Evolutionary conservation across 768 basidiomycete genomes (phyloP).

Genomic region (Suillus subaureus): DNA sequence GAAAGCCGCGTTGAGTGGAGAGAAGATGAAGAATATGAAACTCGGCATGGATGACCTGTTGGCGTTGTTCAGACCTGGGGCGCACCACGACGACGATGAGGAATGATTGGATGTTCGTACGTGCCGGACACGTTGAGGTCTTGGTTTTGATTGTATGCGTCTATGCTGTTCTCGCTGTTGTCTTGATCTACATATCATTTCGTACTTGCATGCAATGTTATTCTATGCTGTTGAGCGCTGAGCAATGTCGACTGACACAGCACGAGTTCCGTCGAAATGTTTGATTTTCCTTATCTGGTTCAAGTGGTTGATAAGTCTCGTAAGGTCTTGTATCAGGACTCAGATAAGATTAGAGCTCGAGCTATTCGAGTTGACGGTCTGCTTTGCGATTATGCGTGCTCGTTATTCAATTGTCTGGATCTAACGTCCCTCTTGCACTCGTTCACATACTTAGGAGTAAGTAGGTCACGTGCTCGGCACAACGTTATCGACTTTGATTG

Average conservation of each 20-base stretch:
- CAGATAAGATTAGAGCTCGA: too few relatives aligned
- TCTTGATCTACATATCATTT: background rate
- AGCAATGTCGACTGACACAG: background rate
- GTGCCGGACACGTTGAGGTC: background rate
- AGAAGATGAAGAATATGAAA: constrained; percentile 83
- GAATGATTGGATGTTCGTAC: constrained; percentile 14
- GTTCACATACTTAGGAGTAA: background rate
- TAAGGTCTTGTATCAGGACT: too few relatives aligned
- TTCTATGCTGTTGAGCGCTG: background rate
- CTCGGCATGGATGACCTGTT: constrained; percentile 87
- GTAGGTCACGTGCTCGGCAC: too few relatives aligned
- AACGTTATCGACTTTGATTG: background rate
- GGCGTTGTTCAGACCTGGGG: constrained; percentile 68
- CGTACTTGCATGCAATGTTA: background rate
- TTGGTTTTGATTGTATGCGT: background rate
- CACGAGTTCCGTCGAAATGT: background rate
- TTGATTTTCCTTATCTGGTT: background rate
- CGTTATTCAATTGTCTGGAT: background rate
- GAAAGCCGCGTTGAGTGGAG: constrained; percentile 82
- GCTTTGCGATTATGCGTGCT: background rate
- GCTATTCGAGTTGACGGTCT: background rate
- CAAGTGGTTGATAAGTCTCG: background rate
- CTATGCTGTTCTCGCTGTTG: background rate
- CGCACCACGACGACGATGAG: constrained; percentile 61
- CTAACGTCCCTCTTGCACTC: background rate